These are phyloP conservation scores for Aspergillus floridensis DNA, from an alignment of 2,329 filamentous ascomycete species.

Conservation along the genomic window DNA sequence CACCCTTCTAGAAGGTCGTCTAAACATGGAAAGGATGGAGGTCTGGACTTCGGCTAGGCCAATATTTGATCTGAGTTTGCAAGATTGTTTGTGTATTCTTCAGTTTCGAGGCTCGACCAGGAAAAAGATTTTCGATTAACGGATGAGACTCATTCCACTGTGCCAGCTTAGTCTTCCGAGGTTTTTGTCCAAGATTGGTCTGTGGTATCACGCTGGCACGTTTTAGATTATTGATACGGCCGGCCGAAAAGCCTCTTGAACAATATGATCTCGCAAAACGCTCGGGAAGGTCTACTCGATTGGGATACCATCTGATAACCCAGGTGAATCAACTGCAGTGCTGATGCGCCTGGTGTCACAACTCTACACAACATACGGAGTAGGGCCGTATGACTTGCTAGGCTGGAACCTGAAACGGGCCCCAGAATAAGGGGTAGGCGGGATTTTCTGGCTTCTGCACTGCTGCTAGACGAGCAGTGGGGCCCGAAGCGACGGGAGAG, in stretches of 20 bases:
- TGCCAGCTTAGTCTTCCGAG: not conserved
- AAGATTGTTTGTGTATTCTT: not conserved
- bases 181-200: not conserved
- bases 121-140: not conserved
- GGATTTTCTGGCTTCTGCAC: not conserved
- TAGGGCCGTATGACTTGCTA: not conserved
- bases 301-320: not conserved
- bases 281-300: not conserved
- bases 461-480: not conserved
- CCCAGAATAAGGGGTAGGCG: not conserved
- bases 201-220: not conserved
- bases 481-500: not conserved
- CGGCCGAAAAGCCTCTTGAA: not conserved
- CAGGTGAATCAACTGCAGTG: not conserved
- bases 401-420: not conserved
- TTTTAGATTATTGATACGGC: not conserved
- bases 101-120: not conserved
- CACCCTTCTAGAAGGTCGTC: not conserved
- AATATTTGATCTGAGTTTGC: not conserved
- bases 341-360: conserved; percentile 1
- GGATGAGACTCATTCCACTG: not conserved
- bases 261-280: not conserved
- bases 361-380: not conserved
- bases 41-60: not conserved
- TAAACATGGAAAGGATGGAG: not conserved